Evolutionary conservation across 2,329 filamentous ascomycete species (phyloP).

Genomic region (Mycosphaerella arachidis): DNA sequence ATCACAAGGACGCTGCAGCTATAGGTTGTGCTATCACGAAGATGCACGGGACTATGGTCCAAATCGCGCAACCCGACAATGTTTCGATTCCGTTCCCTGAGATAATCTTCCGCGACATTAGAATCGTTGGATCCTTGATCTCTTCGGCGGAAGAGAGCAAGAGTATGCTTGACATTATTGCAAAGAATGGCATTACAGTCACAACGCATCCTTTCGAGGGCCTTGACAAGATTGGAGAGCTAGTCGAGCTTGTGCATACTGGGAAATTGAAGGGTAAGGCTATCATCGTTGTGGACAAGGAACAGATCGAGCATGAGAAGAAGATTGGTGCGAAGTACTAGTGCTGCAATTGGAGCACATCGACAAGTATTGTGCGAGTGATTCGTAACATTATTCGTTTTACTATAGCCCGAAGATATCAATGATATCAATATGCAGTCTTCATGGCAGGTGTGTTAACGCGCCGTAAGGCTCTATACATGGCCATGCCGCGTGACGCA

Average conservation of each 20-base stretch:
- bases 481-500: not conserved
- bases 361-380: not conserved
- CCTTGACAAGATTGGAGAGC: slow-evolving; percentile 48
- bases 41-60: slow-evolving; percentile 56
- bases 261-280: slow-evolving; percentile 55
- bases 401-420: not conserved
- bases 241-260: slow-evolving; percentile 46
- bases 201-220: slow-evolving; percentile 51
- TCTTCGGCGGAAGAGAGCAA: slow-evolving; percentile 32
- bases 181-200: slow-evolving; percentile 43
- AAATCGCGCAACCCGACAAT: slow-evolving; percentile 52
- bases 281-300: slow-evolving; percentile 49
- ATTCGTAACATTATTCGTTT: not conserved
- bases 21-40: slow-evolving; percentile 53
- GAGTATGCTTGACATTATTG: slow-evolving; percentile 34
- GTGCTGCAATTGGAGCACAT: not conserved
- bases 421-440: not conserved
- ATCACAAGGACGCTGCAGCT: slow-evolving; percentile 48
- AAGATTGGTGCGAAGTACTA: slow-evolving; percentile 35
- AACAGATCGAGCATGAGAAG: slow-evolving; percentile 45
- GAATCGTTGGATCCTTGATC: slow-evolving; percentile 42
- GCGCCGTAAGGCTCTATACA: too few relatives aligned
- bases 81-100: slow-evolving; percentile 43
- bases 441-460: not conserved
- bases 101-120: slow-evolving; percentile 52